Conservation (phyloP, 495 filamentous ascomycete species). For the Hypomontagnella monticulosa region DNA sequence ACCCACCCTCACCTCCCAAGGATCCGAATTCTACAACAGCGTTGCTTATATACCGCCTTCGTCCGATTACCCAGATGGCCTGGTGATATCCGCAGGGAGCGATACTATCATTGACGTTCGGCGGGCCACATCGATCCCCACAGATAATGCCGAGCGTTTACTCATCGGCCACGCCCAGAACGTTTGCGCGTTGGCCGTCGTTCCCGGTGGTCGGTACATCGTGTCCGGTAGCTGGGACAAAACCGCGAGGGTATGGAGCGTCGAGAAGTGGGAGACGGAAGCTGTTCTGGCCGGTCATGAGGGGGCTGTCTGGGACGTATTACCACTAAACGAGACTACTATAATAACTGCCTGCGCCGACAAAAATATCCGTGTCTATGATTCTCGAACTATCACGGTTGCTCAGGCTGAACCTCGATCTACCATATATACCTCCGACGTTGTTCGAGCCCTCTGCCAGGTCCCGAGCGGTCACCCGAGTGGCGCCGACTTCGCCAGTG, state of each 20-base stretch:
- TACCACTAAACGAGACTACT: conserved; percentile 80
- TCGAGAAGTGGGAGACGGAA: conserved; percentile 79
- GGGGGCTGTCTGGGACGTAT: conserved; percentile 85
- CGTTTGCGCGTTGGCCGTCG: conserved; percentile 85
- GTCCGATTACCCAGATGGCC: conserved; percentile 75
- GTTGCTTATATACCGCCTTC: conserved; percentile 80
- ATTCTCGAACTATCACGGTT: conserved; percentile 72
- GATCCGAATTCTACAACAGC: conserved; percentile 84
- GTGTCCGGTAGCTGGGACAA: conserved; percentile 97
- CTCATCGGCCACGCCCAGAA: conserved; percentile 88
- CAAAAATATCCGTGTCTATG: conserved; percentile 84
- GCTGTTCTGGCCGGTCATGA: conserved; percentile 78
- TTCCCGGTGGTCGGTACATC: conserved; percentile 72
- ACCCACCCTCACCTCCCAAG: conserved; percentile 76
- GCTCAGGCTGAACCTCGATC: conserved; percentile 79
- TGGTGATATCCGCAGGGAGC: conserved; percentile 85
- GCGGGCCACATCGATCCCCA: conserved; percentile 65
- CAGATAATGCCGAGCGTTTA: conserved; percentile 83
- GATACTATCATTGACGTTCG: conserved; percentile 94
- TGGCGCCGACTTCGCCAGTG: conserved; percentile 87
- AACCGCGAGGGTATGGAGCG: conserved; percentile 79
- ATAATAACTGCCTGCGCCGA: conserved; percentile 95
- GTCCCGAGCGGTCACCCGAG: conserved; percentile 79
- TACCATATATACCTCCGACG: conserved; percentile 78
- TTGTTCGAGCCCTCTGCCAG: conserved; percentile 86